Base-by-base conservation (phyloP, 306 rosid genomes). In the Trichosanthes cucumerina region DNA sequence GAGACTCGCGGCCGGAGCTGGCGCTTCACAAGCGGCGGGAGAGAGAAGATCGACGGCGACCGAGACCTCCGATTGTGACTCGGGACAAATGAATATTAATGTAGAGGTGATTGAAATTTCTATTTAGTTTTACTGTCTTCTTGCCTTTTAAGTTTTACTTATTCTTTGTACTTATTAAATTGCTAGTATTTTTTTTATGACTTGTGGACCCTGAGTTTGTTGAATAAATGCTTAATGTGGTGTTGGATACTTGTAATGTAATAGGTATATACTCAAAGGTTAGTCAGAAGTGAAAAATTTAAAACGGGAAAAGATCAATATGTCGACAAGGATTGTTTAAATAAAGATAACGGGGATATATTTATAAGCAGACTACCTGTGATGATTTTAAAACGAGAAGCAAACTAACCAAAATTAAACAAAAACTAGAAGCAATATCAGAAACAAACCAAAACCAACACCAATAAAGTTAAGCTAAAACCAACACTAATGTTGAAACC, bases 311-410 rank as follows among this genome's bases (percentile, higher is more conserved):
- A 84, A 65, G 96, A 88, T 44, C 85, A 88, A 56, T 83, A 33
- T 53, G 69, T 91, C n/a, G 93, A 91, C 16, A 87, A 38, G 62
- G 75, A 82, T 8, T 26, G 39, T 60, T 0, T 84, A 4, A 82
- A 38, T 76, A 78, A 83, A 8, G 96, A 91, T 0, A 68, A 21
- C 58, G 87, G 93, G 82, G 96, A 91, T 36, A 79, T 91, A 5
- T 82, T 84, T 16, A 83, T 92, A 28, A 97, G 99, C 39, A 90
- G 91, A 62, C 62, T 95, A 79, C 97, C 99, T 65, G 95, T 95
- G 38, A 28, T 28, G 33, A 28, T 28, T 28, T 28, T 28, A 28
- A 28, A 28, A 28, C 33, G 1, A 28, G 33, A 28, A 28, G 33
- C 33, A 28, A 28, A 28, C 1, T 28, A 28, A 28, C 33, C 33